Conservation (phyloP, 768 basidiomycete genomes). For the Exsudoporus frostii region DNA sequence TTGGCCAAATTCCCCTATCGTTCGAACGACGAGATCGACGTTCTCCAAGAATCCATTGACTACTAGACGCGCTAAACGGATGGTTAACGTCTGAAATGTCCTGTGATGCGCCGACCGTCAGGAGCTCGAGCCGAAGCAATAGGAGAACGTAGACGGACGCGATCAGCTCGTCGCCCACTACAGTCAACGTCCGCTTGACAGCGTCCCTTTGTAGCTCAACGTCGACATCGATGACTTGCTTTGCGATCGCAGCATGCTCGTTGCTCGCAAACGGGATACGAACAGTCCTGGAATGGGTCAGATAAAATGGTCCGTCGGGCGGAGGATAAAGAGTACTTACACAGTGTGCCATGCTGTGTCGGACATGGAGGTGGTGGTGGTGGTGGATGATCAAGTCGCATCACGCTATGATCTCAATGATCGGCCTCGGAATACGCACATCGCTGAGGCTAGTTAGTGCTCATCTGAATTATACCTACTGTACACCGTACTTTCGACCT, state of each 20-base stretch:
- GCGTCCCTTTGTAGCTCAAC: conserved; percentile 77
- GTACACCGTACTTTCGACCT: background rate
- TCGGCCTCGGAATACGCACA: background rate
- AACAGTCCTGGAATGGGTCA: conserved; percentile 46
- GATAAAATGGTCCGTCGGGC: background rate
- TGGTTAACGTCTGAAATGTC: conserved; percentile 71
- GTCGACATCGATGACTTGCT: conserved; percentile 84
- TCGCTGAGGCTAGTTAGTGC: too few species aligned
- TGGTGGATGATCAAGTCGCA: background rate
- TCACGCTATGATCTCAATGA: background rate
- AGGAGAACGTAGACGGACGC: conserved; percentile 52
- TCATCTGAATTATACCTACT: too few species aligned
- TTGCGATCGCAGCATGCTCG: conserved; percentile 78
- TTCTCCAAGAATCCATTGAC: conserved; percentile 89
- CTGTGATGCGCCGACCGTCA: conserved; percentile 35
- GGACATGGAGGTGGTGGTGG: conserved; percentile 23
- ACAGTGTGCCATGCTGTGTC: conserved; percentile 50
- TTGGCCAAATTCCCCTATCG: conserved; percentile 76
- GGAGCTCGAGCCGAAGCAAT: background rate
- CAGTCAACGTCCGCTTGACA: conserved; percentile 66
- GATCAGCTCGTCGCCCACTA: conserved; percentile 66
- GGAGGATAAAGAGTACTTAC: conserved; percentile 33
- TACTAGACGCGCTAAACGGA: conserved; percentile 80
- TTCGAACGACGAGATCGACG: conserved; percentile 79
- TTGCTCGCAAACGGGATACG: conserved; percentile 73